Percentiles rank a stretch among this genome's conserved stretches.
These are phyloP conservation scores for Hirsutella minnesotensis DNA, from an alignment of 2,329 filamentous ascomycete genomes.

Conservation along the genomic window DNA sequence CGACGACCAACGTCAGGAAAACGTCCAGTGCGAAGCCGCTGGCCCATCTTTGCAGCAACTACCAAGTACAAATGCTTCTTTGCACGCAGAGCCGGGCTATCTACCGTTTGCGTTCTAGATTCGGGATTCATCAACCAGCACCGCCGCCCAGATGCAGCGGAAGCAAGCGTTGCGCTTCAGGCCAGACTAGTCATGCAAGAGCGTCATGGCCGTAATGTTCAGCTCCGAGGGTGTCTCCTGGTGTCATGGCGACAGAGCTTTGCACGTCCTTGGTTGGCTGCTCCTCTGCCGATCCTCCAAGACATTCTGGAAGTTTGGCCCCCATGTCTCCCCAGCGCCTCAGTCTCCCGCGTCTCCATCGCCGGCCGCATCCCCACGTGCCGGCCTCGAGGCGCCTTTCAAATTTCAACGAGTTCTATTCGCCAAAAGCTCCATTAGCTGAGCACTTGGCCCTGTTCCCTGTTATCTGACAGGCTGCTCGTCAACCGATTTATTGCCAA, in stretches of 20 bases:
- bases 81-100: not conserved
- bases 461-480: not conserved
- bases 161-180: not conserved
- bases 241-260: not conserved
- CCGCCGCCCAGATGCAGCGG: not conserved
- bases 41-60: too few species aligned
- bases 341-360: not conserved
- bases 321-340: conserved; percentile 3
- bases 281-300: not conserved
- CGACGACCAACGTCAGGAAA: too few species aligned
- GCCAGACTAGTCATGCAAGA: not conserved
- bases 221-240: not conserved
- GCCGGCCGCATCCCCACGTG: not conserved
- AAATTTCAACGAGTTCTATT: not conserved
- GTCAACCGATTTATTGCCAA: not conserved
- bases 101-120: conserved; percentile 1
- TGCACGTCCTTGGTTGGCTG: not conserved
- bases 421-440: not conserved
- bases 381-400: not conserved
- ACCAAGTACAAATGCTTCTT: too few species aligned
- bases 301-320: conserved; percentile 9
- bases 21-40: too few species aligned
- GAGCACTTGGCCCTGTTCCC: not conserved
- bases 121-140: not conserved
- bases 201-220: not conserved